Base-by-base conservation (phyloP, 2,329 filamentous ascomycete species). In the Hypoxylon sp. region DNA sequence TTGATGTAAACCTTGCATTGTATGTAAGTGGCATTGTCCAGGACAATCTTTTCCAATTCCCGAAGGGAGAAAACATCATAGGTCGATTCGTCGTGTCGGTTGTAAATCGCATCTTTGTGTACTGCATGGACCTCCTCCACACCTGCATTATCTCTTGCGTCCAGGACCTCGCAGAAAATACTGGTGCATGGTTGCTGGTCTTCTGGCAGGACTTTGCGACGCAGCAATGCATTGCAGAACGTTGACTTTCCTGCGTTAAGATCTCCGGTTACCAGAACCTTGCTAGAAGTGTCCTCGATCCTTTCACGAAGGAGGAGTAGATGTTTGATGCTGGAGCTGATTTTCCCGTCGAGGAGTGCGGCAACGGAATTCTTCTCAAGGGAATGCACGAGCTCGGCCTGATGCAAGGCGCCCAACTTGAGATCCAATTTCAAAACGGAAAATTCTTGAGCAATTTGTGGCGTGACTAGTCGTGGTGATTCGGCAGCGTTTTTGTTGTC, bases 161-260 rank as follows among this genome's bases (percentile, higher is more conserved):
- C 94, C 60, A 99, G 79, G 2, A 99, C 95, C 76, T 99, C 95
- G 76, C 95, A 99, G 79, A 99, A 99, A 59, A 99, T 97, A 78
- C 93, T 95, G 1, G 95, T 99, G 78, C 95, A 99, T 1, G 95
- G 95, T 75, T 98, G 95, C 77, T 99, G 94, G 72, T 99, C 95
- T 78, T 98, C 95, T 0, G 95, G 95, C 3, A 99, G 80, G 26
- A 99, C 87, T 78, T 98, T 98, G 65, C 94, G 88, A 64, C 95
- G 90, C 41, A 99, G 80, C 1, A 99, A 82, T n/a, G 95, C 95
- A 78, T 99, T 99, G 81, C 95, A 99, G 73, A 99, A 99, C 0
- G 95, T 99, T 3, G 95, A 99, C 76, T 99, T 99, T 74, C 95
- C 95, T 7, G 95, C 94, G 74, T 99, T 99, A 56, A 99, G 79